Percentiles rank a stretch among this genome's conserved stretches.
These are phyloP conservation scores for Candida mesenterica DNA, from an alignment of 1,139 yeast species.

Conservation along the genomic window DNA sequence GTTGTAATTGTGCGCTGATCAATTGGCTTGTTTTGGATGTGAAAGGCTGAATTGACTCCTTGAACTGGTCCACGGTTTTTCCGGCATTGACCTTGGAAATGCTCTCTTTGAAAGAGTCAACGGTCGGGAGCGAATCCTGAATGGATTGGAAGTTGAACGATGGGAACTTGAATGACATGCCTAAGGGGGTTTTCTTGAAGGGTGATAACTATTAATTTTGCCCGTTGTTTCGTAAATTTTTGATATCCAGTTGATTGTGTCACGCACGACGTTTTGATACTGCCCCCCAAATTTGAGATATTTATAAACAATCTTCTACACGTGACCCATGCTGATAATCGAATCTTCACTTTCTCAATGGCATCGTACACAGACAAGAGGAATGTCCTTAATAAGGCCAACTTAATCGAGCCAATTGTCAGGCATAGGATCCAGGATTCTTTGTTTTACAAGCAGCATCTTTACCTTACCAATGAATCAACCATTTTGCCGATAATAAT, in stretches of 20 bases:
- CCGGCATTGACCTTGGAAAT: constrained; percentile 41
- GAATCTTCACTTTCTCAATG: no score
- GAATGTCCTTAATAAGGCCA: constrained; percentile 46
- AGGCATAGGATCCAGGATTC: constrained; percentile 69
- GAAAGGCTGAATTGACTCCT: constrained; percentile 44
- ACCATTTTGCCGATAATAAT: constrained; percentile 36
- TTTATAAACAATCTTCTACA: no score
- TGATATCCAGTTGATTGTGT: no score
- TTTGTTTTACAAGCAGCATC: constrained; percentile 63
- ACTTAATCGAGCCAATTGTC: constrained; percentile 62
- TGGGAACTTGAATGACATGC: constrained; percentile 55
- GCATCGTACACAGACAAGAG: constrained; percentile 20
- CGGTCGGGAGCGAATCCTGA: constrained; percentile 46
- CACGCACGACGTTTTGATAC: no score
- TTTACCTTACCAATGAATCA: constrained; percentile 57
- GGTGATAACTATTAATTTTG: no score
- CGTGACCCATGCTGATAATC: no score
- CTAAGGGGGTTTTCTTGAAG: no score
- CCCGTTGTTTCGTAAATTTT: no score
- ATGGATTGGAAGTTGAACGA: constrained; percentile 44
- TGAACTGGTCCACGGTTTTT: constrained; percentile 40
- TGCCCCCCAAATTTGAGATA: no score
- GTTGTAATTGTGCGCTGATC: constrained; percentile 39
- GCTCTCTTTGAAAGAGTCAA: constrained; percentile 40
- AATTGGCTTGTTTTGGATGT: constrained; percentile 41